Conservation (phyloP, 176 grass and related monocot species). For the Lolium rigidum region DNA sequence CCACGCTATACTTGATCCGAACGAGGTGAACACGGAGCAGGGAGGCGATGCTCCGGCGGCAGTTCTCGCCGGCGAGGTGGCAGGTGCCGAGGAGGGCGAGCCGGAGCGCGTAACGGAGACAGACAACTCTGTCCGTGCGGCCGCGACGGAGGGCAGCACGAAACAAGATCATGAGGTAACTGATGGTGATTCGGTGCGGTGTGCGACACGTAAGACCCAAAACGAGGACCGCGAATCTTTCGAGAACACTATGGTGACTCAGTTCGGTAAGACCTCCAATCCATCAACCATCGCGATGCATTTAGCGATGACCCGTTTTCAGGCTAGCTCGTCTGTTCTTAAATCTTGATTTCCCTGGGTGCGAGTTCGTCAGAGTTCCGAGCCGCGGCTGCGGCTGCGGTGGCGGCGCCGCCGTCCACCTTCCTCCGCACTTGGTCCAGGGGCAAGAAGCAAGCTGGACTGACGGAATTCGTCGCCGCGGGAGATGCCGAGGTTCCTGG, state of each 20-base stretch:
- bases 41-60: background rate
- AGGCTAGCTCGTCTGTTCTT: background rate
- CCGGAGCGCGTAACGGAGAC: too few species aligned
- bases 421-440: background rate
- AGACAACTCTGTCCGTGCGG: too few species aligned
- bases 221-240: background rate
- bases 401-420: background rate
- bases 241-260: background rate
- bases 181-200: background rate
- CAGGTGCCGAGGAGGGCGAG: background rate
- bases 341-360: background rate
- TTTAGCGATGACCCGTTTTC: background rate
- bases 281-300: too few species aligned
- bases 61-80: background rate
- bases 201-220: too few species aligned
- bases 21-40: background rate
- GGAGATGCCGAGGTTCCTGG: background rate
- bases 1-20: background rate
- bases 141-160: background rate
- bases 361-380: slow-evolving; percentile 11
- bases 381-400: background rate
- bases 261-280: slow-evolving; percentile 12
- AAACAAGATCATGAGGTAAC: background rate
- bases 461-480: background rate
- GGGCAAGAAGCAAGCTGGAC: slow-evolving; percentile 9